These are phyloP conservation scores for Fusarium tjaetaba DNA, from an alignment of 2,329 filamentous ascomycete genomes.

Conservation along the genomic window DNA sequence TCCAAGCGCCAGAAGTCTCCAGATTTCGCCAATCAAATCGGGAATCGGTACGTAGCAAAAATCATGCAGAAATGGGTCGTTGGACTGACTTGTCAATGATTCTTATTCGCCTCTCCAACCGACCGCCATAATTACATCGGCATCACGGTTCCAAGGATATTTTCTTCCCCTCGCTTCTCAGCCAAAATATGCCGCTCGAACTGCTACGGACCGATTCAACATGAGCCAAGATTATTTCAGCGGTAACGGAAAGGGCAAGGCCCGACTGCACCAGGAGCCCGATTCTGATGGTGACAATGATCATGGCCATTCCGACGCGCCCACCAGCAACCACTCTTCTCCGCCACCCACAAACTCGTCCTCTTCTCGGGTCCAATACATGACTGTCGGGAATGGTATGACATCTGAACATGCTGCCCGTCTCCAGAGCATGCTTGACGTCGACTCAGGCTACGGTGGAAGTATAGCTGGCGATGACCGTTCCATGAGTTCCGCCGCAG, in stretches of 20 bases:
- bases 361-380: slow-evolving; percentile 70
- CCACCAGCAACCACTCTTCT: slow-evolving; percentile 42
- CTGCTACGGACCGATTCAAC: slow-evolving; percentile 42
- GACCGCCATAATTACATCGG: slow-evolving; percentile 34
- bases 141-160: slow-evolving; percentile 32
- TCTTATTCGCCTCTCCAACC: slow-evolving; percentile 39
- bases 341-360: slow-evolving; percentile 39
- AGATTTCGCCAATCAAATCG: slow-evolving; percentile 44
- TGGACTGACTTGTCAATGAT: slow-evolving; percentile 29
- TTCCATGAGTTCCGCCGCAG: slow-evolving; percentile 56
- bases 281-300: slow-evolving; percentile 41
- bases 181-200: slow-evolving; percentile 49
- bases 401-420: slow-evolving; percentile 83
- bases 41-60: slow-evolving; percentile 43
- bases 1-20: slow-evolving; percentile 21
- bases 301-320: slow-evolving; percentile 27
- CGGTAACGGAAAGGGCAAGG: slow-evolving; percentile 66
- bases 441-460: slow-evolving; percentile 92
- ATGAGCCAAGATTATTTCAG: slow-evolving; percentile 71
- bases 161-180: slow-evolving; percentile 21
- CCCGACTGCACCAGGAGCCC: slow-evolving; percentile 48
- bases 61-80: slow-evolving; percentile 46
- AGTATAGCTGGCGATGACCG: slow-evolving; percentile 75
- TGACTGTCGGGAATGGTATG: slow-evolving; percentile 87
- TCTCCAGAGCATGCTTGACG: slow-evolving; percentile 82